phyloP scores from a whole-genome alignment of 352 stramenopile species.

The Globisporangium irregulare region DNA sequence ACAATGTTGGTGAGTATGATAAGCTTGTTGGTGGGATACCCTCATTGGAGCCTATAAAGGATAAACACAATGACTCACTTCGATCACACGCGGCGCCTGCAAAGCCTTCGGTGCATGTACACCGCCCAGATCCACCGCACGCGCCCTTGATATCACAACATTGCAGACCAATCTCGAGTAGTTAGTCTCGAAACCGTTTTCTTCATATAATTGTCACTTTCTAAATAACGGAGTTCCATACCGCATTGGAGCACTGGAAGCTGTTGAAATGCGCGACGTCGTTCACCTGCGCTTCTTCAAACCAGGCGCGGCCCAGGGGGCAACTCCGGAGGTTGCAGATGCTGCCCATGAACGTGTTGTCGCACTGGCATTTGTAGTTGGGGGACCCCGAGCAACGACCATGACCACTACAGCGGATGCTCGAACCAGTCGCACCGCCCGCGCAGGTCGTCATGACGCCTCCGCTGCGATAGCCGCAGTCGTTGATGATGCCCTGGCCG shows the following conservation, averaged over 20 bases:
- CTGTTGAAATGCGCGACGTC: constrained; percentile 52
- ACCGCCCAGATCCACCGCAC: constrained; percentile 53
- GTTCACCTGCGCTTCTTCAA: constrained; percentile 45
- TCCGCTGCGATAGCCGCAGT: constrained; percentile 46
- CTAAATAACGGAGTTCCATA: constrained; percentile 15
- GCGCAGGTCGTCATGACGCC: constrained; percentile 41
- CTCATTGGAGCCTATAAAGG: background rate
- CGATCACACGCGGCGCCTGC: constrained; percentile 67
- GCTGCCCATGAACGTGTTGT: constrained; percentile 44
- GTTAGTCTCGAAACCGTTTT: background rate
- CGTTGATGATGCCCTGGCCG: constrained; percentile 27
- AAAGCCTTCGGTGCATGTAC: constrained; percentile 59
- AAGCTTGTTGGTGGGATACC: background rate
- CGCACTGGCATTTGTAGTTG: constrained; percentile 50
- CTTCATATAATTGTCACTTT: too few species aligned
- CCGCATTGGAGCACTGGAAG: constrained; percentile 72
- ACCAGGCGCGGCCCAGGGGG: constrained; percentile 56
- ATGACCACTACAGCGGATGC: constrained; percentile 48
- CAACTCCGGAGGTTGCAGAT: constrained; percentile 60
- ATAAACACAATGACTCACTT: constrained; percentile 26
- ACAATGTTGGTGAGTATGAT: background rate
- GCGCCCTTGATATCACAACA: constrained; percentile 30
- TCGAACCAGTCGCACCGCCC: constrained; percentile 18
- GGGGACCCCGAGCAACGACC: constrained; percentile 44
- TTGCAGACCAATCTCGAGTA: background rate